phyloP scores from a whole-genome alignment of 176 grass and related monocot genomes.

The Zoysia japonica region DNA sequence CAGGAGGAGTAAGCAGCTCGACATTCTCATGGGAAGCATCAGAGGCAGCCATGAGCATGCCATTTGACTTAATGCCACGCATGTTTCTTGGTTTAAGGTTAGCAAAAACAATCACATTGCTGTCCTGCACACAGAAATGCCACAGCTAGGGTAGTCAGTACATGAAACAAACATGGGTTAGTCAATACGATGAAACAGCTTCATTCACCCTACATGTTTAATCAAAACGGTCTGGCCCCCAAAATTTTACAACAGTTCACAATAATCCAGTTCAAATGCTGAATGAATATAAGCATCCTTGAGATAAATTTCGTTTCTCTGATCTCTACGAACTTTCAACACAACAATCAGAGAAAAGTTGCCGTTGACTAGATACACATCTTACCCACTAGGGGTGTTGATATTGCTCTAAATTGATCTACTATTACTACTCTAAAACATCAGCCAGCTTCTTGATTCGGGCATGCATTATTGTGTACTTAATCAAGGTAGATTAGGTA shows the following conservation, averaged over 20 bases:
- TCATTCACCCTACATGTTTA: background rate
- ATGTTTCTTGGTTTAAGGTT: constrained; percentile 96
- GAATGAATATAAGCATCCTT: background rate
- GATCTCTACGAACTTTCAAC: background rate
- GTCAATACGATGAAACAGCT: background rate
- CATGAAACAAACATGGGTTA: background rate
- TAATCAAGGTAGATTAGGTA: background rate
- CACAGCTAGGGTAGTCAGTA: background rate
- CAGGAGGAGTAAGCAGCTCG: constrained; percentile 80
- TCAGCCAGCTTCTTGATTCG: background rate
- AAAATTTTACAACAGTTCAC: background rate
- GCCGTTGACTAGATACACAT: background rate
- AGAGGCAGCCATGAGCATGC: constrained; percentile 97
- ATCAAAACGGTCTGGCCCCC: too few species aligned
- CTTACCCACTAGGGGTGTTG: constrained; percentile 3
- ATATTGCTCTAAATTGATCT: background rate
- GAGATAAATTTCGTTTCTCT: background rate
- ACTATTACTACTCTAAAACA: background rate
- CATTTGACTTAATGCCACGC: constrained; percentile 97
- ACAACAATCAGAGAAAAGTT: background rate
- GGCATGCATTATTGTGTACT: background rate
- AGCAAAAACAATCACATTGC: constrained; percentile 85
- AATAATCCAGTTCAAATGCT: background rate
- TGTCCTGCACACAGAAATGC: constrained; percentile 48
- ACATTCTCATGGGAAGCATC: constrained; percentile 87